A percentile compares a stretch with the other conserved stretches of the same genome.
Evolutionary conservation across 345 rosid species (phyloP).

Genomic region (Hibiscus trionum): DNA sequence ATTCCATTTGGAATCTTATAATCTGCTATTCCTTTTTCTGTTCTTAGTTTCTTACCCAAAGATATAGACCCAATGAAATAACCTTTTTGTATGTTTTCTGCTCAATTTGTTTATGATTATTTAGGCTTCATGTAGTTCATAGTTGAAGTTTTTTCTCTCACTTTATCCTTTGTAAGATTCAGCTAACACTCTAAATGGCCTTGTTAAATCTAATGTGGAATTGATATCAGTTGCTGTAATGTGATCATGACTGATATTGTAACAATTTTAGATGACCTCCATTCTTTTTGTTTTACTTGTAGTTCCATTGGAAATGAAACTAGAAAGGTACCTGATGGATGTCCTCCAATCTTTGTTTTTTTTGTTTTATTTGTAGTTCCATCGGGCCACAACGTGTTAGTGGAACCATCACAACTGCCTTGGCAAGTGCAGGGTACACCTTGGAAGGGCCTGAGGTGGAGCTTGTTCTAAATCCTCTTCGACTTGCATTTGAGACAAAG

Average conservation of each 20-base stretch:
- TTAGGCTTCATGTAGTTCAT: background rate
- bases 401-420: slow-evolving; percentile 18
- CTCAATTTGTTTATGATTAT: background rate
- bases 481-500: slow-evolving; percentile 91
- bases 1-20: slow-evolving; percentile 9
- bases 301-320: slow-evolving; percentile 59
- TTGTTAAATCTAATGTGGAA: background rate
- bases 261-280: background rate
- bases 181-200: background rate
- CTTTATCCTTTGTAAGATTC: background rate
- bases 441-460: slow-evolving; percentile 75
- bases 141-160: background rate
- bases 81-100: background rate
- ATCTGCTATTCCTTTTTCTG: background rate
- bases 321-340: slow-evolving; percentile 37
- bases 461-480: slow-evolving; percentile 86
- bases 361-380: slow-evolving; percentile 37
- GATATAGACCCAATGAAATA: background rate
- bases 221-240: background rate
- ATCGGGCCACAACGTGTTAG: slow-evolving; percentile 24
- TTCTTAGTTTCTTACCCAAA: background rate
- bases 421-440: slow-evolving; percentile 86
- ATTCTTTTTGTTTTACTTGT: slow-evolving; percentile 14
- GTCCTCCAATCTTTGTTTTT: background rate
- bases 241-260: background rate